Base-by-base conservation (phyloP, 768 basidiomycete species). In the Saitozyma podzolica region DNA sequence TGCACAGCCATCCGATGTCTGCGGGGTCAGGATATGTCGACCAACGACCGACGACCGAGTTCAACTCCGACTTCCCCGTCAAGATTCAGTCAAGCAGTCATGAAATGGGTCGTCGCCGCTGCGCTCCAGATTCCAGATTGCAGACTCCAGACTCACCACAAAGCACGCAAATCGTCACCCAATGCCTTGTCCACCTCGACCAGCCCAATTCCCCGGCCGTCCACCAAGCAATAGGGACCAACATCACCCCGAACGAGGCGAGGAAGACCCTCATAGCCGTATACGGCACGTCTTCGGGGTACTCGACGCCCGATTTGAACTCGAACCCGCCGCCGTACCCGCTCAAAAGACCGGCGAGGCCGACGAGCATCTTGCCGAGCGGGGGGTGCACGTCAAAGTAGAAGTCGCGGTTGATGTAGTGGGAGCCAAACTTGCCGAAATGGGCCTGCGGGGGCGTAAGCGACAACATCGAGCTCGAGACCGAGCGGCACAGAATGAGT, bases 381-480 rank as follows among this genome's bases (percentile, higher is more conserved):
- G 96, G 96, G 6, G 96, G 96, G 73, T 99, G 96, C 37, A 98
- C 96, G 75, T 99, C 96, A 78, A 98, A 98, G 83, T 97, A 98
- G 81, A 98, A 98, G 79, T 96, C 92, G 74, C 93, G 90, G 80
- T 97, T 96, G 80, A 99, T 87, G 80, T 99, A 98, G 80, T 97
- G 89, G 55, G 91, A 91, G 55, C 92, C 96, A 81, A 99, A 98
- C 82, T 99, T 98, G 70, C 96, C 96, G 80, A 98, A 99, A 80
- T 99, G 96, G 45, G 96, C 95, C 83, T 81, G 64, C 1, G 43
- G 29, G 29, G 29, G 29, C 29, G 29, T 29, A 29, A 29, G 29
- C 29, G 29, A 29, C 29, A 29, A 29, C 29, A 29, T 29, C 29
- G 29, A 29, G 29, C 29, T 29, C 29, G 29, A 29, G 29, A 29